These are phyloP conservation scores for Fusarium pseudonygamai DNA, from an alignment of 2,329 filamentous ascomycete genomes.

Conservation along the genomic window DNA sequence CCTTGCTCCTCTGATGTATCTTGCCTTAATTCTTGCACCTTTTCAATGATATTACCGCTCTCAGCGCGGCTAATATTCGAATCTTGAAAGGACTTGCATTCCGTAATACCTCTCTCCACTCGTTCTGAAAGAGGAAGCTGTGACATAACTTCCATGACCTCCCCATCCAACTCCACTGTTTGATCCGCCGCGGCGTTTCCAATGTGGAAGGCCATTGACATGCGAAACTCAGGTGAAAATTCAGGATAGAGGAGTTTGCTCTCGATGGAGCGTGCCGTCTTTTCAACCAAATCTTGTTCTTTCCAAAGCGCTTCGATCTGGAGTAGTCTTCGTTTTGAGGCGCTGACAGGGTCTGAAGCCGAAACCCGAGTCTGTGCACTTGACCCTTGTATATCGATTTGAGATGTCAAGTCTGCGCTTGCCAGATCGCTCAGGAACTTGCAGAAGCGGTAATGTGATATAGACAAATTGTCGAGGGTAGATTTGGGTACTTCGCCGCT, in stretches of 20 bases:
- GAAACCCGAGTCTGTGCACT: background rate
- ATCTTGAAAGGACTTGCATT: conserved; percentile 21
- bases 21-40: background rate
- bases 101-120: conserved; percentile 5
- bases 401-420: conserved; percentile 16
- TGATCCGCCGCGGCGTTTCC: conserved; percentile 31
- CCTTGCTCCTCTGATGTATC: background rate
- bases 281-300: conserved; percentile 44
- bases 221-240: conserved; percentile 43
- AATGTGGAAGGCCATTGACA: conserved; percentile 44
- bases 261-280: conserved; percentile 46
- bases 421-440: conserved; percentile 39
- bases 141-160: conserved; percentile 28
- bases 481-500: conserved; percentile 8
- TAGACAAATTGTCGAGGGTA: conserved; percentile 40
- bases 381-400: background rate
- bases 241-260: conserved; percentile 48
- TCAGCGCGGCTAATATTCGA: background rate
- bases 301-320: conserved; percentile 49
- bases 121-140: conserved; percentile 1
- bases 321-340: conserved; percentile 42
- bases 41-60: background rate
- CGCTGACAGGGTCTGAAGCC: background rate
- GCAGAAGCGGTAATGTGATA: conserved; percentile 35
- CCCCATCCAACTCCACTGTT: conserved; percentile 36